Percentiles rank a stretch among this genome's conserved stretches.
These are phyloP conservation scores for Ganoderma resinaceum DNA, from an alignment of 1,284 basidiomycete species.

Conservation along the genomic window DNA sequence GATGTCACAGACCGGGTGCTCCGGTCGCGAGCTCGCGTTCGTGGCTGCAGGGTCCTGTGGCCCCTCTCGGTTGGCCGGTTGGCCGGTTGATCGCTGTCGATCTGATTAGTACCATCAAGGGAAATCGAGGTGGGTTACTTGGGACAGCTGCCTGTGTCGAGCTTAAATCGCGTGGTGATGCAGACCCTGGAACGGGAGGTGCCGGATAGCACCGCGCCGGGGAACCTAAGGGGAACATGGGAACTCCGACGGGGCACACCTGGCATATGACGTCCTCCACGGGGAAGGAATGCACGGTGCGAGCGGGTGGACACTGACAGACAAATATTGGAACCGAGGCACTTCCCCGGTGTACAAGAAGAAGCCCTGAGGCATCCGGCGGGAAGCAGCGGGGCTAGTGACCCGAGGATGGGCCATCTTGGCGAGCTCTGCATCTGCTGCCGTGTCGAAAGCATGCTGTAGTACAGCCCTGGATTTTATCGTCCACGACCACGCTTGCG, in stretches of 20 bases:
- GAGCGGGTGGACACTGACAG: background rate
- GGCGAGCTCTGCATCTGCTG: background rate
- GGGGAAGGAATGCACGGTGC: background rate
- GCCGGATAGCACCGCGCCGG: slow-evolving; percentile 11
- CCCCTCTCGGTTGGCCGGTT: slow-evolving; percentile 17
- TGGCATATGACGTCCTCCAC: background rate
- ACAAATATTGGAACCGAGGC: slow-evolving; percentile 1
- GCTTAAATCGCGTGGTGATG: slow-evolving; percentile 38
- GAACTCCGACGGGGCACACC: background rate
- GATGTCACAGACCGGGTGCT: slow-evolving; percentile 7
- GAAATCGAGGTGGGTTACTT: background rate
- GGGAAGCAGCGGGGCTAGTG: background rate
- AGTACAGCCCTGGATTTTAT: background rate
- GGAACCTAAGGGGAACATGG: background rate
- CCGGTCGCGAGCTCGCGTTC: slow-evolving; percentile 3
- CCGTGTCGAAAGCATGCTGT: background rate
- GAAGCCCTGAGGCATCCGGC: background rate
- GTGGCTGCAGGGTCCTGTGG: slow-evolving; percentile 11
- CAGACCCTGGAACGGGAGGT: slow-evolving; percentile 9
- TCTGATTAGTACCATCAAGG: slow-evolving; percentile 37
- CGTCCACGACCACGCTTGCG: background rate
- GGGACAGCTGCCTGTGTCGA: slow-evolving; percentile 17
- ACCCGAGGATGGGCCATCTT: background rate
- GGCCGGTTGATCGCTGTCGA: slow-evolving; percentile 32
- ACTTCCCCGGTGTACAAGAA: background rate